These are phyloP conservation scores for Rubus idaeus DNA, from an alignment of 306 rosid genomes.

Conservation along the genomic window DNA sequence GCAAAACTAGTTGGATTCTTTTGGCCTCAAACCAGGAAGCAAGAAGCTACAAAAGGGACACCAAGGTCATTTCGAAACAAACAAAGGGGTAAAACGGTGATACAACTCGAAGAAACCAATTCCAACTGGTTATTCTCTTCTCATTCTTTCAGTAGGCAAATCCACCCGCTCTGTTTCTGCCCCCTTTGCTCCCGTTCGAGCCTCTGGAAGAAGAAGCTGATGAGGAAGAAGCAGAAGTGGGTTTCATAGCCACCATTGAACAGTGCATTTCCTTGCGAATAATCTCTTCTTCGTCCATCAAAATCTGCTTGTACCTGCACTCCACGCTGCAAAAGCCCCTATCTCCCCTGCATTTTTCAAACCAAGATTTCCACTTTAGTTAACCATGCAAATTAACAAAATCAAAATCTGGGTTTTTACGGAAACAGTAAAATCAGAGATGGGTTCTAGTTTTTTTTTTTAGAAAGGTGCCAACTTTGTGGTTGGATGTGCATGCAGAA, in stretches of 20 bases:
- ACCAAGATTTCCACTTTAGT: background rate
- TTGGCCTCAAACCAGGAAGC: conserved; percentile 68
- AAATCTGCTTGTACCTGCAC: conserved; percentile 87
- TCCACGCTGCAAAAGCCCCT: conserved; percentile 91
- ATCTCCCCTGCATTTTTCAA: conserved; percentile 61
- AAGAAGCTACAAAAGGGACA: conserved; percentile 32
- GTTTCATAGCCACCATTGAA: conserved; percentile 45
- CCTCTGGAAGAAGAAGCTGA: conserved; percentile 41
- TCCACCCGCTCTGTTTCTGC: conserved; percentile 43
- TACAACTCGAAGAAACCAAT: background rate
- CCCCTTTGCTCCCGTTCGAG: conserved; percentile 39
- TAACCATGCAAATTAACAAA: background rate
- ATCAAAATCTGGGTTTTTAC: background rate
- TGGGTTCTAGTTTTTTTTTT: background rate
- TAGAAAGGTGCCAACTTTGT: background rate
- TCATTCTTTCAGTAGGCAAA: conserved; percentile 35
- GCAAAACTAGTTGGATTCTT: conserved; percentile 34
- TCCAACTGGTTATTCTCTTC: background rate
- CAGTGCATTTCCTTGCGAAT: conserved; percentile 38
- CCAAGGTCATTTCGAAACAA: conserved; percentile 35
- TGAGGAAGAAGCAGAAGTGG: conserved; percentile 30
- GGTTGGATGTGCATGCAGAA: background rate
- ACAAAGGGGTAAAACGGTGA: conserved; percentile 42
- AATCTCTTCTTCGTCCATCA: conserved; percentile 75
- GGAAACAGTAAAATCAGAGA: background rate